Evolutionary conservation across 768 basidiomycete genomes (phyloP), one percentile per base, ranked within the genome.

Genomic region (Phanerochaete carnosa): DNA sequence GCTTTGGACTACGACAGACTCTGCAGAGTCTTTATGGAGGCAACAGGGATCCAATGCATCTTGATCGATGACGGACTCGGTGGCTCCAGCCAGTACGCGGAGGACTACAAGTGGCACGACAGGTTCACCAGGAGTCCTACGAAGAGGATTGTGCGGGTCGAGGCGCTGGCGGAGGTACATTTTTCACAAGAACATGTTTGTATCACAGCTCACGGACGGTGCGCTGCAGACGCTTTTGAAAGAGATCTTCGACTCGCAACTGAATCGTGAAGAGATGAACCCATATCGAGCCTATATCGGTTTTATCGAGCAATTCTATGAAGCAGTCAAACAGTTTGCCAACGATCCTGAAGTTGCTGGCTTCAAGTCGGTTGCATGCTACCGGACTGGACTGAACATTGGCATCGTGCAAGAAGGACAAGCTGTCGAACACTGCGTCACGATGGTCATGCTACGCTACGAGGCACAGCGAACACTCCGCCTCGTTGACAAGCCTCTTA

Each of bases 341-440:
- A 58, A 39, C 4, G 78, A 87, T 60, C 65, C 73, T 0, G 73
- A 77, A 32, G 86, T 90, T 11, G 89, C 75, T 1, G 84, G 80
- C 1, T 89, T 90, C 79, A 92, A 93, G 70, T 90, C 89, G 11
- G 80, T 91, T 46, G 79, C 84, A 1, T 90, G 89, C 72, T 92
- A 93, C 69, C 83, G 91, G 51, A 89, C 89, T 0, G 91, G 91
- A 2, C 75, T 93, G 47, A 77, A 85, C 65, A 77, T 93, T 28
- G 28, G 60, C 47, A 66, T 58, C 8, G 47, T 16, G 4, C 19
- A 39, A 30, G 50, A 53, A 6, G 51, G 22, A 5, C 13, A 54
- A 11, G 11, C 15, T 6, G 35, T 80, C 66, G 52, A 69, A 15
- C 65, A 65, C 47, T 57, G 62, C 23, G 61, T 84, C 3, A 55